A percentile compares a stretch with the other conserved stretches of the same genome.
Conservation (phyloP, 75 land plant genomes). For the Cryptomeria japonica region DNA sequence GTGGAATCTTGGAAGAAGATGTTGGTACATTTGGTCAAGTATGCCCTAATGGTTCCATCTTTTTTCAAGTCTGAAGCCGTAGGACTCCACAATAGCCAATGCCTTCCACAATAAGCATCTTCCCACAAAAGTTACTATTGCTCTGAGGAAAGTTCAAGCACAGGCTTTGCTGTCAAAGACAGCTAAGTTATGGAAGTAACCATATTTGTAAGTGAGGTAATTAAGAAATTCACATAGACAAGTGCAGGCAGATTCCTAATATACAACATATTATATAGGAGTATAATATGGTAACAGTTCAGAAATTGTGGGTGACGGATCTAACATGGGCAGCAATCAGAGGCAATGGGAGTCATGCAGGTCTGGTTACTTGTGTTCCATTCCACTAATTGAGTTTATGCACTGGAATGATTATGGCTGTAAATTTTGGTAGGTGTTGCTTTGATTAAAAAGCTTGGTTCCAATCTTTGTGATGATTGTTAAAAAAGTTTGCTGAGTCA, state of each 20-base stretch:
- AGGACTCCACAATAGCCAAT: background rate
- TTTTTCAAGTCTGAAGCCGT: background rate
- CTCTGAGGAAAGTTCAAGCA: background rate
- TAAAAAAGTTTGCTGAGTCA: background rate
- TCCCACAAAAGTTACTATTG: background rate
- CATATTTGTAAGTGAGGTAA: too few relatives aligned
- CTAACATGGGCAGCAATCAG: background rate
- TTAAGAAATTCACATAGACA: too few relatives aligned
- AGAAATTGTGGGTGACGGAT: background rate
- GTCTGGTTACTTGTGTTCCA: background rate
- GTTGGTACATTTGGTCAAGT: background rate
- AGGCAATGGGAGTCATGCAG: background rate
- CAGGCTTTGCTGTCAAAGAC: background rate
- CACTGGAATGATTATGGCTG: background rate
- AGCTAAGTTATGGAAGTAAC: too few relatives aligned
- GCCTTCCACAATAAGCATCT: background rate
- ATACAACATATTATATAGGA: too few relatives aligned
- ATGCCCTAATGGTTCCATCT: background rate
- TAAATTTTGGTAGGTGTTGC: background rate
- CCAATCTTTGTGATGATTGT: background rate
- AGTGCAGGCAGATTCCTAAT: too few relatives aligned
- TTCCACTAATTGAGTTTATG: background rate
- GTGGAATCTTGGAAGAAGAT: background rate
- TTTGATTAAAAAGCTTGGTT: too few relatives aligned
- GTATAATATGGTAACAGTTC: too few relatives aligned